These are phyloP conservation scores for Scutellaria barbata DNA, from an alignment of 257 asterid species.

Conservation along the genomic window DNA sequence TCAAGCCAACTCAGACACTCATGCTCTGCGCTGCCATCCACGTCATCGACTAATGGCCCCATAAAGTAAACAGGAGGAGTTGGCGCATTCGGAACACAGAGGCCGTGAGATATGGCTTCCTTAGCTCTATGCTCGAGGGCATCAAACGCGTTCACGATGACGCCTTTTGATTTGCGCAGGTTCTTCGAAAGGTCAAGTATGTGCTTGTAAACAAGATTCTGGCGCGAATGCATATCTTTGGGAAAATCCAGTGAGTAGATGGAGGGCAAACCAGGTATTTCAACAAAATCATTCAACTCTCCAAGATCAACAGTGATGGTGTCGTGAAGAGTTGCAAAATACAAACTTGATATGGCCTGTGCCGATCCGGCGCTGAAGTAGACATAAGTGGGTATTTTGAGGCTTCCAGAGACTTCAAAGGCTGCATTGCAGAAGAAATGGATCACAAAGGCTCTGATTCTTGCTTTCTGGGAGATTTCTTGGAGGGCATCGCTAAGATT, in stretches of 20 bases:
- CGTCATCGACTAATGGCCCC: not conserved
- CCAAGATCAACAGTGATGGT: not conserved
- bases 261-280: not conserved
- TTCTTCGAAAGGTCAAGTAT: not conserved
- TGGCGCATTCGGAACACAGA: not conserved
- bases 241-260: not conserved
- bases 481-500: no score
- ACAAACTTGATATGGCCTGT: not conserved
- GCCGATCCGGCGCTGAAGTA: not conserved
- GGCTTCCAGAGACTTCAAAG: not conserved
- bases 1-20: slow-evolving; percentile 27
- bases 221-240: not conserved
- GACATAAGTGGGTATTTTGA: not conserved
- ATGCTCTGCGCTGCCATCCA: not conserved
- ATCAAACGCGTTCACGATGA: not conserved
- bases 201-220: not conserved
- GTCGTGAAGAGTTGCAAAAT: not conserved
- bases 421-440: no score
- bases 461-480: no score
- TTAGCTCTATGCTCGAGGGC: not conserved
- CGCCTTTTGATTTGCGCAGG: not conserved
- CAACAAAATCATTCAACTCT: not conserved
- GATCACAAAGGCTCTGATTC: no score
- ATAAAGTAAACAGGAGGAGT: not conserved
- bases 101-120: not conserved